Evolutionary conservation across 371 early-diverging fungal genomes (phyloP).

Genomic region (Catenaria anguillulae): DNA sequence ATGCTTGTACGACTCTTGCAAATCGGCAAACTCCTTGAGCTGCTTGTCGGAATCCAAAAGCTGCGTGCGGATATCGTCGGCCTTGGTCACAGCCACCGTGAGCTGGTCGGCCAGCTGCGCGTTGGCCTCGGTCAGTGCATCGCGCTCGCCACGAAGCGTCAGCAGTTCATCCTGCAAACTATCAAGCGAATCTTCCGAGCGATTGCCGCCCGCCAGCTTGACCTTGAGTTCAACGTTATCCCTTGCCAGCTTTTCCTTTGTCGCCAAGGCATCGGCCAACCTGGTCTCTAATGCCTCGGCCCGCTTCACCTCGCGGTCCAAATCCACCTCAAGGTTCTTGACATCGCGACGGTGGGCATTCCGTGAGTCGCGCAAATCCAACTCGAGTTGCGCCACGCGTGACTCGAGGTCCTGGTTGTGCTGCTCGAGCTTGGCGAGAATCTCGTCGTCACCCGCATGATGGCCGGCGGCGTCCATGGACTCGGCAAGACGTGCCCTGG

Average conservation of each 20-base stretch:
- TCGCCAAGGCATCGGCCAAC: neutral
- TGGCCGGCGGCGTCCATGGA: neutral
- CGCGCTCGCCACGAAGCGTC: neutral
- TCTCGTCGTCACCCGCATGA: too few relatives aligned
- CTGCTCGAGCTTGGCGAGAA: neutral
- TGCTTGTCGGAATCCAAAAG: neutral
- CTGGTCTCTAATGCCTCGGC: neutral
- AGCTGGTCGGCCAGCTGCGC: constrained; percentile 1
- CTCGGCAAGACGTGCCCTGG: neutral
- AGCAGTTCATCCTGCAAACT: neutral
- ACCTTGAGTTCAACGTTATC: constrained; percentile 2
- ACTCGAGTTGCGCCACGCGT: constrained; percentile 10
- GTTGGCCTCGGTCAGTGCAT: neutral
- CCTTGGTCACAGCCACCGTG: constrained; percentile 5
- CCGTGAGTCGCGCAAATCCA: neutral
- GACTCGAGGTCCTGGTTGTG: constrained; percentile 3
- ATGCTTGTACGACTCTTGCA: constrained; percentile 7
- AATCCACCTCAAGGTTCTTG: neutral
- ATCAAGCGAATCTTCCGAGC: neutral
- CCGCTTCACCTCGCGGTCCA: neutral
- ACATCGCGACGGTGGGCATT: neutral
- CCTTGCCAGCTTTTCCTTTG: neutral
- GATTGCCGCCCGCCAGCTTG: neutral
- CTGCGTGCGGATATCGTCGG: neutral
- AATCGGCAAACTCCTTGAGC: neutral